phyloP scores from a whole-genome alignment of 2,329 filamentous ascomycete genomes.

The Claviceps pazoutovae region DNA sequence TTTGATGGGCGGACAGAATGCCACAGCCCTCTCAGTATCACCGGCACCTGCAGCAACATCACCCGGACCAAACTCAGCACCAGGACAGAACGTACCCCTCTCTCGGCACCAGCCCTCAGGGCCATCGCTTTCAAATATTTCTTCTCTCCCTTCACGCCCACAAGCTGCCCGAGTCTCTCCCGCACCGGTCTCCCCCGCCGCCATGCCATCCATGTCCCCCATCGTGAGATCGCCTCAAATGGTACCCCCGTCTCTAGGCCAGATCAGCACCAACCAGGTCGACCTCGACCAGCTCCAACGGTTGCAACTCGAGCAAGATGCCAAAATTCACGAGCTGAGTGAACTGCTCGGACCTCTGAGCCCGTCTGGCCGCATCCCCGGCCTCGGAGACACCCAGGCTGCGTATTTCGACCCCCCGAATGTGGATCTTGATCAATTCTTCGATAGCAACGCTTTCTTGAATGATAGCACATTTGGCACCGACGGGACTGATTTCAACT shows the following conservation, averaged over 20 bases:
- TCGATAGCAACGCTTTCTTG: slow-evolving; percentile 28
- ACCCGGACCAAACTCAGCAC: slow-evolving; percentile 7
- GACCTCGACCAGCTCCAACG: slow-evolving; percentile 69
- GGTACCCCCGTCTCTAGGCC: slow-evolving; percentile 34
- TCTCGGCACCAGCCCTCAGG: slow-evolving; percentile 8
- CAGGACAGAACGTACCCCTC: slow-evolving; percentile 6
- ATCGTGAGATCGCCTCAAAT: slow-evolving; percentile 26
- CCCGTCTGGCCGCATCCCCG: slow-evolving; percentile 66
- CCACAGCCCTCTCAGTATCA: slow-evolving; percentile 9
- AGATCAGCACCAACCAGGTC: slow-evolving; percentile 54
- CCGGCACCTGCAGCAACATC: slow-evolving; percentile 8
- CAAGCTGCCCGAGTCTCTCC: slow-evolving; percentile 12
- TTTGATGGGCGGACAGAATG: slow-evolving; percentile 37
- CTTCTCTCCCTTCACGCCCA: slow-evolving; percentile 1
- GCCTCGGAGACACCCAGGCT: slow-evolving; percentile 35
- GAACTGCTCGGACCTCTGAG: slow-evolving; percentile 65
- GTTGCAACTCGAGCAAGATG: slow-evolving; percentile 65
- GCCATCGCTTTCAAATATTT: slow-evolving; percentile 13
- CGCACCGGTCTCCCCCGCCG: slow-evolving; percentile 11
- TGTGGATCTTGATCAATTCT: slow-evolving; percentile 39
- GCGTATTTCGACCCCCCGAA: slow-evolving; percentile 22
- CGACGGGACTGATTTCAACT: slow-evolving; percentile 37
- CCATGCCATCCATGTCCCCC: slow-evolving; percentile 32
- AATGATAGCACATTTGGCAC: slow-evolving; percentile 25
- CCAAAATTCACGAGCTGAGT: slow-evolving; percentile 61